Evolutionary conservation across 805 yeast genomes (phyloP), one percentile per base, ranked within the genome.

Genomic region (Candida oleophila): DNA sequence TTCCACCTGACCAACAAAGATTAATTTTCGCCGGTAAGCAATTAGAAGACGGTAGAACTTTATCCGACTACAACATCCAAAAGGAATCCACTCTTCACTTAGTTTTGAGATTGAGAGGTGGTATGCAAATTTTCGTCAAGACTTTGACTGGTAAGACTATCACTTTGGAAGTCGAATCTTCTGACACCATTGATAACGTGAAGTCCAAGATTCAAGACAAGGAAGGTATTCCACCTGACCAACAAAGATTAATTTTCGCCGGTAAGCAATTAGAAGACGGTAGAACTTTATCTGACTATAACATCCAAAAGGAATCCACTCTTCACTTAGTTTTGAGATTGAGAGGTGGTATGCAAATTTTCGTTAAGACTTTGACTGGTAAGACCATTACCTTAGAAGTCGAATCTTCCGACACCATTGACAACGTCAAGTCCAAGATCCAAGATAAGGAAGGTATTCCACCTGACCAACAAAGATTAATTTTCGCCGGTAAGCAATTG

Each of bases 371-470:
- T 35, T 56, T 64, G 42, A 65, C 68, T 22, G 69, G 71, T 63
- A 55, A 78, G 68, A 78, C 82, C 42, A 78, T 78, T 51, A 90
- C 97, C 71, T 83, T 90, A 59, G 97, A 91, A 80, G 97, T 89
- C 60, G 97, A 90, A 79, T 89, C 97, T 55, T 89, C 96, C 51
- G 97, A 90, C 82, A 89, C 97, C 55, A 89, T 92, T 69, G 97
- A 90, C 82, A 89, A 89, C 65, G 97, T 91, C 78, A 91, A 89
- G 81, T 79, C 95, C 64, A 90, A 90, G 82, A 90, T 91, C 69
- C 96, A 89, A 81, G 97, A 89, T 80, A 89, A 88, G 78, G 96
- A 90, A 74, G 97, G 97, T 68, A 89, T 90, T 64, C 97, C 97
- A 71, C 96, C 96, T 61, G 97, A 89, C 75, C 96, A 90, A 74